These are phyloP conservation scores for Apophysomyces elegans DNA, from an alignment of 371 early-diverging fungal genomes.

Conservation along the genomic window DNA sequence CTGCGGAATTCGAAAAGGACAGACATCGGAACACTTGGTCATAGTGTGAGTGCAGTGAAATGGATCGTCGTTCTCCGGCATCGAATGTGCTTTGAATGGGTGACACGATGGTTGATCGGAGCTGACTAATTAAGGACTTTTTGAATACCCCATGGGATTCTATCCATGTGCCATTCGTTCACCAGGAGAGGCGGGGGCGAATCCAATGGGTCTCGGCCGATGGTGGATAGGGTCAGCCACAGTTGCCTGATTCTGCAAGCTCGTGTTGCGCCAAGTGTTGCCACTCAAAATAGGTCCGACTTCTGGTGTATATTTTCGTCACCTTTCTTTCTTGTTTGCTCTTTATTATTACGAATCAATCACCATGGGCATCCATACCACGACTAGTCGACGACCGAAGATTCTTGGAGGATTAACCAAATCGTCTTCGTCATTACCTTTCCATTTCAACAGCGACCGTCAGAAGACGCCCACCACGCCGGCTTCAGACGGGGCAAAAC, in stretches of 20 bases:
- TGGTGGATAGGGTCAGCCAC: constrained; percentile 3
- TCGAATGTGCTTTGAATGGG: too few relatives aligned
- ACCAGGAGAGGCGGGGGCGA: neutral
- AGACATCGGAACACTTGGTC: too few relatives aligned
- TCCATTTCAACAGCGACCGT: constrained; percentile 2
- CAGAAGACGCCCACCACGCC: neutral
- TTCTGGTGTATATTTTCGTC: neutral
- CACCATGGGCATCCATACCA: constrained; percentile 8
- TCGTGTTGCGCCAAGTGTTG: constrained; percentile 5
- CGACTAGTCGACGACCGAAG: neutral
- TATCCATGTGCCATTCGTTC: constrained; percentile 1
- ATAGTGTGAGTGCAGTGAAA: too few relatives aligned
- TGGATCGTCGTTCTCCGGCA: too few relatives aligned
- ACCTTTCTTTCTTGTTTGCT: neutral
- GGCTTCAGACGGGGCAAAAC: neutral
- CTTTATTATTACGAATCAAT: constrained; percentile 2
- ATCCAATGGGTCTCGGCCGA: constrained; percentile 1
- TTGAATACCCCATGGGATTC: neutral
- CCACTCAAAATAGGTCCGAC: constrained; percentile 8
- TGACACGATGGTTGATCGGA: neutral
- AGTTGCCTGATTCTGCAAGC: constrained; percentile 7
- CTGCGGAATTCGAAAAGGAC: too few relatives aligned
- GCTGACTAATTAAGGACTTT: neutral
- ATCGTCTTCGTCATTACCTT: constrained; percentile 6
- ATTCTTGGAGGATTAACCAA: neutral